Evolutionary conservation across 2,329 filamentous ascomycete species (phyloP).

Genomic region (Diaporthe ilicicola): DNA sequence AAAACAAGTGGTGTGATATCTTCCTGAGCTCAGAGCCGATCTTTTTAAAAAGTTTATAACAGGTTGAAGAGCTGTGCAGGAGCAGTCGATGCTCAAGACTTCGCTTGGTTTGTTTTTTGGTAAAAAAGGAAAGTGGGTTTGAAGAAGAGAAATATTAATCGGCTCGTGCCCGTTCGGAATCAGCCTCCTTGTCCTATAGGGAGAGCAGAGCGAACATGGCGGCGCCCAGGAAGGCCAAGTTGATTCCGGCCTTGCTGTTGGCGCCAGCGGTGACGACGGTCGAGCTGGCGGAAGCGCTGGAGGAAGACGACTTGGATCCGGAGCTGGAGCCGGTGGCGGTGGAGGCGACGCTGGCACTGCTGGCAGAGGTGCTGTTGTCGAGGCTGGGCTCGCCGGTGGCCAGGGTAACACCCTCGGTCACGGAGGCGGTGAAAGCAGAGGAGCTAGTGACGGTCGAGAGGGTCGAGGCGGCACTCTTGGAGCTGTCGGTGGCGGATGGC

Average conservation of each 20-base stretch:
- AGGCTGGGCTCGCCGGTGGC: conserved; percentile 6
- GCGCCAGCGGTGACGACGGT: conserved; percentile 37
- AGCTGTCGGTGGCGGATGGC: conserved; percentile 34
- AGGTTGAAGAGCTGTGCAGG: background rate
- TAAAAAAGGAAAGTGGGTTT: background rate
- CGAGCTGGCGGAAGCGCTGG: conserved; percentile 32
- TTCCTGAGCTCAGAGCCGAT: conserved; percentile 15
- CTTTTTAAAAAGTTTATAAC: conserved; percentile 11
- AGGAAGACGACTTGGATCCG: conserved; percentile 32
- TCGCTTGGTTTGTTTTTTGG: background rate
- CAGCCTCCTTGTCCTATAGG: conserved; percentile 27
- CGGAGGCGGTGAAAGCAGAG: conserved; percentile 1
- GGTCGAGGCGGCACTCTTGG: conserved; percentile 33
- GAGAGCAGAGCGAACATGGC: conserved; percentile 35
- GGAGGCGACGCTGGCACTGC: conserved; percentile 1
- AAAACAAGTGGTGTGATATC: conserved; percentile 11
- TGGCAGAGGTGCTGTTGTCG: conserved; percentile 24
- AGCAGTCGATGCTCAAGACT: conserved; percentile 10
- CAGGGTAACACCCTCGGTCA: conserved; percentile 20
- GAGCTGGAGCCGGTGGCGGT: conserved; percentile 24
- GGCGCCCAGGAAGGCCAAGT: conserved; percentile 34
- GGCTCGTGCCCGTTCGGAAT: conserved; percentile 16
- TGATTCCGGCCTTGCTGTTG: conserved; percentile 34
- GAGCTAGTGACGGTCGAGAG: conserved; percentile 22
- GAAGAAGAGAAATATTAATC: conserved; percentile 23